These are phyloP conservation scores for Patellifolia procumbens DNA, from an alignment of 179 eudicot species.

Conservation along the genomic window DNA sequence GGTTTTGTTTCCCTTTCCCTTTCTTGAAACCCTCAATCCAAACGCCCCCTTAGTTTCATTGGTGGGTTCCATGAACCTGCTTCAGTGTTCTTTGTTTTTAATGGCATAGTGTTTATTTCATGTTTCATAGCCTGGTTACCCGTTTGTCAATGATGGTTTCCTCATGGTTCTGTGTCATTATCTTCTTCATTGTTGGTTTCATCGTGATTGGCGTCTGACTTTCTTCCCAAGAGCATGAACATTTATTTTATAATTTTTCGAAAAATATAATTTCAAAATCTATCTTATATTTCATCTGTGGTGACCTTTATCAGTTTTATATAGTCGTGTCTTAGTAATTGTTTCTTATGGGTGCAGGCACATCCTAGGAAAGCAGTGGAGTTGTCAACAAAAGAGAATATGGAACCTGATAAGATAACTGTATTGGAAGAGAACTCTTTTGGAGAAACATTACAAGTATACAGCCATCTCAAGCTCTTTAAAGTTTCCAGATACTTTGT, in stretches of 20 bases:
- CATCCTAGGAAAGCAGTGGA: conserved; percentile 33
- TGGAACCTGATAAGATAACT: conserved; percentile 26
- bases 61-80: background rate
- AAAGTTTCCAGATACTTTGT: conserved; percentile 11
- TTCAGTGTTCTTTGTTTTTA: background rate
- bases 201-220: background rate
- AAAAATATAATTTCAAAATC: background rate
- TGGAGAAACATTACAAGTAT: conserved; percentile 64
- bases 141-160: background rate
- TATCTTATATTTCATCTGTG: background rate
- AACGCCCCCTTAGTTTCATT: background rate
- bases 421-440: conserved; percentile 32
- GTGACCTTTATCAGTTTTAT: background rate
- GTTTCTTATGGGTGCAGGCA: conserved; percentile 34
- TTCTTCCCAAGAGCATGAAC: background rate
- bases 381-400: conserved; percentile 35
- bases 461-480: background rate
- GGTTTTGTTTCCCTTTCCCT: no score
- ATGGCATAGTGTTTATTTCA: background rate
- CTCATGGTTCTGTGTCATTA: background rate
- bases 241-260: background rate
- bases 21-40: no score
- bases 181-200: background rate
- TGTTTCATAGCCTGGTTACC: background rate
- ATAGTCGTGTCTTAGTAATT: background rate